These are phyloP conservation scores for Oehlia diaphana DNA, from an alignment of 192 early-diverging fungal species.

Conservation along the genomic window DNA sequence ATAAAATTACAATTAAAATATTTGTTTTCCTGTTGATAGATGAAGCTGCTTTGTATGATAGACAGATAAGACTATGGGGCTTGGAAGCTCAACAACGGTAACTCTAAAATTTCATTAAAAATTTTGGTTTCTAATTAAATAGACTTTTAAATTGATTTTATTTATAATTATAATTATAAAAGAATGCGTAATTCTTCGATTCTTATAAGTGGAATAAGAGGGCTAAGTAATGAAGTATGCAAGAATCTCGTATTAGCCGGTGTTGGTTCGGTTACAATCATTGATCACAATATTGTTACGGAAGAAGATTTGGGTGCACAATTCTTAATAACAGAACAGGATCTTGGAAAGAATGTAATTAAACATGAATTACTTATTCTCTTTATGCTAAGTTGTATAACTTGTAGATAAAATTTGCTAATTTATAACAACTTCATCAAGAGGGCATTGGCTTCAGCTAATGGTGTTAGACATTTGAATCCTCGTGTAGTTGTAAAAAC, in stretches of 20 bases:
- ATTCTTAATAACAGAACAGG: slow-evolving; percentile 63
- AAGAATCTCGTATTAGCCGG: slow-evolving; percentile 95
- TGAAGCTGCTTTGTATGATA: slow-evolving; percentile 92
- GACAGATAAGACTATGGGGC: slow-evolving; percentile 98
- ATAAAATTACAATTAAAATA: background rate
- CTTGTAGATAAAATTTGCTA: slow-evolving; percentile 30
- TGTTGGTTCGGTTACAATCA: slow-evolving; percentile 70
- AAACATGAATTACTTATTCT: slow-evolving; percentile 16
- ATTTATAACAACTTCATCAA: slow-evolving; percentile 35
- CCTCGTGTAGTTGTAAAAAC: slow-evolving; percentile 73
- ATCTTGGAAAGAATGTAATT: slow-evolving; percentile 74
- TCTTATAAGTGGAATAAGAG: slow-evolving; percentile 69
- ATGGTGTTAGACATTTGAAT: slow-evolving; percentile 71
- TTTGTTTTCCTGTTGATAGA: slow-evolving; percentile 42
- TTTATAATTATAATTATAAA: slow-evolving; percentile 21
- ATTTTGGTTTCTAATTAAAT: background rate
- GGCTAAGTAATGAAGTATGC: slow-evolving; percentile 79
- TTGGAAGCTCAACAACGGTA: slow-evolving; percentile 83
- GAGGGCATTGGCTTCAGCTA: slow-evolving; percentile 65
- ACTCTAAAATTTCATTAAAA: too few species aligned
- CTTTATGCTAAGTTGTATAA: slow-evolving; percentile 7
- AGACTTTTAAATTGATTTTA: too few species aligned
- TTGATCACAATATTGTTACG: slow-evolving; percentile 60
- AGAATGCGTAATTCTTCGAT: slow-evolving; percentile 83
- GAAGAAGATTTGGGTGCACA: slow-evolving; percentile 72